Percentiles rank a stretch among this genome's conserved stretches.
These are phyloP conservation scores for Arthroderma sp. DNA, from an alignment of 2,329 filamentous ascomycete genomes.

Conservation along the genomic window DNA sequence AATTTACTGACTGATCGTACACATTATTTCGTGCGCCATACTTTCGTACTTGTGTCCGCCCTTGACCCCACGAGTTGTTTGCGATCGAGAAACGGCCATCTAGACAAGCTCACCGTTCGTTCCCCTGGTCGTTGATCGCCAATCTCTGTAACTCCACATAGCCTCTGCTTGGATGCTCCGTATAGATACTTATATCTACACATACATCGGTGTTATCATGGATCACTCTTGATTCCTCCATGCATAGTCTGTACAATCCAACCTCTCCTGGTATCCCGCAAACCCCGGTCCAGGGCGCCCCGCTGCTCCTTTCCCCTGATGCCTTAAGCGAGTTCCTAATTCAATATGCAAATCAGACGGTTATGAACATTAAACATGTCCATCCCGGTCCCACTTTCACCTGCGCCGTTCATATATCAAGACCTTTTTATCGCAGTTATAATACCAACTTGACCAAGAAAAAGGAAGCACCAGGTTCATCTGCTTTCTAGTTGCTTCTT, in stretches of 20 bases:
- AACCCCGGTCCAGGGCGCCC: not conserved
- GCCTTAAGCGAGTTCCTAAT: not conserved
- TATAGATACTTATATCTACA: not conserved
- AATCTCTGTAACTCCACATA: not conserved
- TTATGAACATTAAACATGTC: not conserved
- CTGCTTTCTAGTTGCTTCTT: not conserved
- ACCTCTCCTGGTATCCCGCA: not conserved
- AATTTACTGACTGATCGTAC: not conserved
- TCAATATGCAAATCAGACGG: not conserved
- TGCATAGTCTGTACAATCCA: not conserved
- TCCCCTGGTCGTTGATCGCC: not conserved
- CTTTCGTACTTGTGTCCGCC: not conserved
- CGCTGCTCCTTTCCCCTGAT: not conserved
- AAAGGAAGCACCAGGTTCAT: not conserved
- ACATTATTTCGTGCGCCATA: not conserved
- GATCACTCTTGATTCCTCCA: not conserved
- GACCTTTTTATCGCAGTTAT: not conserved
- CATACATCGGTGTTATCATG: not conserved
- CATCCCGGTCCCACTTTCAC: not conserved
- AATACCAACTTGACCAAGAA: not conserved
- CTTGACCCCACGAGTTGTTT: not conserved
- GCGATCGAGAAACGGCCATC: not conserved
- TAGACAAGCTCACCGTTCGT: not conserved
- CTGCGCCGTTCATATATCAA: not conserved
- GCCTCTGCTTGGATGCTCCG: not conserved